Evolutionary conservation across 495 filamentous ascomycete genomes (phyloP).

Genomic region (Cercophora newfieldiana): DNA sequence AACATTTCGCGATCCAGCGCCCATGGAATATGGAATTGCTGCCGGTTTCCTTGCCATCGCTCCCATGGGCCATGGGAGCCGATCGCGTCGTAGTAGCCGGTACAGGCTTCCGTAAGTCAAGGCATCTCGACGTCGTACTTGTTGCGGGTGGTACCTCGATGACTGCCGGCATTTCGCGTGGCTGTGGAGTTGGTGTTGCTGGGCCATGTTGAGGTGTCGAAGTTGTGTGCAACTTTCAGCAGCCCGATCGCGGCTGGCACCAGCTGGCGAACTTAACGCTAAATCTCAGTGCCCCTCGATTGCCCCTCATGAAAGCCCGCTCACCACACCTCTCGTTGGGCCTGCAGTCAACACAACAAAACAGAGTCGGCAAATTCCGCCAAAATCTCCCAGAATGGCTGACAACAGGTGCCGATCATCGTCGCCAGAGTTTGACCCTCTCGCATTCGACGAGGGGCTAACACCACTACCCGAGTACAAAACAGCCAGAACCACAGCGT

Average conservation of each 20-base stretch:
- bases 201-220: too few species aligned
- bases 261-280: not conserved
- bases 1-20: too few species aligned
- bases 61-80: too few species aligned
- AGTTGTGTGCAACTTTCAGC: too few species aligned
- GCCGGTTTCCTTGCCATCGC: not conserved
- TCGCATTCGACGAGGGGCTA: slow-evolving; percentile 64
- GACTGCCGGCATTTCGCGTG: not conserved
- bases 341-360: not conserved
- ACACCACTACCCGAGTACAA: slow-evolving; percentile 66
- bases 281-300: too few species aligned
- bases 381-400: not conserved
- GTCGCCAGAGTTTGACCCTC: slow-evolving; percentile 45
- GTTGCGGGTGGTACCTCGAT: not conserved
- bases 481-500: slow-evolving; percentile 58
- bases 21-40: not conserved
- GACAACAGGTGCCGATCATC: slow-evolving; percentile 21
- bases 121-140: not conserved
- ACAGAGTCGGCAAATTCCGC: not conserved
- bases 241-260: not conserved
- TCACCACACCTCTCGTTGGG: too few species aligned
- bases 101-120: not conserved
- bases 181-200: not conserved
- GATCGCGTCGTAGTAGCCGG: not conserved
- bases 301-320: too few species aligned